Evolutionary conservation across 1,284 basidiomycete species (phyloP), one percentile per base, ranked within the genome.

Genomic region (Ganoderma resinaceum): DNA sequence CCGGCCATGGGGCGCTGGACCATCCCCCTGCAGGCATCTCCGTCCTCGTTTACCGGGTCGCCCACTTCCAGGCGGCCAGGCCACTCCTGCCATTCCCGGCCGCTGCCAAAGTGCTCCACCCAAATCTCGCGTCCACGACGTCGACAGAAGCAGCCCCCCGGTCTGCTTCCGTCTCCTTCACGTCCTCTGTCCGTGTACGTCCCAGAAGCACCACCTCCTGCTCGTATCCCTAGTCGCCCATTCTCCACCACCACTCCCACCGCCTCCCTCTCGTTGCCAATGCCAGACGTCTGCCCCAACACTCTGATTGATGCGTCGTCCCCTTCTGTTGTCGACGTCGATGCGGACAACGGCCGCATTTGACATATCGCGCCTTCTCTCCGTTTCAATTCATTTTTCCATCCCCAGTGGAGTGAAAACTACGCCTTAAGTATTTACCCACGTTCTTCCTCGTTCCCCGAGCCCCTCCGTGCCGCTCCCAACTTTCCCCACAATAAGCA

Each of bases 1-100:
- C 78, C 75, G 78, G 76, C 72, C 72, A 62, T 71, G 65, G 63
- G 61, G 66, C 69, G 66, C 68, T 62, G 58, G 58, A 63, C 72
- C 64, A 71, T 70, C 40, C 72, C 68, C 33, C 14, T 58, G 58
- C 42, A 65, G 69, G 72, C 37, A 73, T 20, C 37, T 69, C 61
- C 62, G 73, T 57, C 62, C 66, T 63, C 63, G 59, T 62, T 53
- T 62, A 61, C 23, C 60, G 68, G 69, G 5, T 38, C 58, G 58
- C 23, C 12, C 23, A 14, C 37, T 23, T 42, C 65, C 38, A 23
- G 55, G 9, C 59, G 59, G 59, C 65, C 38, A 23, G 55, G 9
- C 59, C 62, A 62, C 58, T 64, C 59, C 57, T 69, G 57, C 67
- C 69, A 46, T 53, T 58, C 37, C 31, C 18, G 40, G 53, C 46